phyloP scores from a whole-genome alignment of 495 filamentous ascomycete genomes.

The Cercophora scortea region DNA sequence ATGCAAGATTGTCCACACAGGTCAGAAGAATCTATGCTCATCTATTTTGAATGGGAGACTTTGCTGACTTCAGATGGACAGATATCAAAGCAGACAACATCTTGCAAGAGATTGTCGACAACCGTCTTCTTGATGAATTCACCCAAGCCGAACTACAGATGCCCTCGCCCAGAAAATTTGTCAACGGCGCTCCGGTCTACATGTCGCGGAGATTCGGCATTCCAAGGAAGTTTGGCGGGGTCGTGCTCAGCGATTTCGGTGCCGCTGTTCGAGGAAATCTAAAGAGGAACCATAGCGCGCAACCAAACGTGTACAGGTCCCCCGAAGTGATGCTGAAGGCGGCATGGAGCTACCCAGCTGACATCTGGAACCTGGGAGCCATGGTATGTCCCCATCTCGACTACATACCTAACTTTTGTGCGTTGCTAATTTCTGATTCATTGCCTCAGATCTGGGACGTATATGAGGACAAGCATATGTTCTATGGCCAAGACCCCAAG shows the following conservation, averaged over 20 bases:
- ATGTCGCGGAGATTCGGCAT: background rate
- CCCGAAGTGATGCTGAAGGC: conserved; percentile 42
- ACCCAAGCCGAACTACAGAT: conserved; percentile 16
- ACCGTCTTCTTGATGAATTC: conserved; percentile 8
- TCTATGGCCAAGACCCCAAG: conserved; percentile 36
- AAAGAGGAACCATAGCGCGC: conserved; percentile 11
- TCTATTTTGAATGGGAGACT: too few relatives aligned
- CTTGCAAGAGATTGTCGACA: conserved; percentile 16
- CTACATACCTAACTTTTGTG: background rate
- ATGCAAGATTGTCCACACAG: conserved; percentile 36
- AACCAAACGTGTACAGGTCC: conserved; percentile 34
- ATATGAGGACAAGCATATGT: conserved; percentile 38
- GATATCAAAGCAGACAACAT: conserved; percentile 31
- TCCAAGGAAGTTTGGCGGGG: background rate
- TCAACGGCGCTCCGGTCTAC: background rate
- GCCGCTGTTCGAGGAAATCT: conserved; percentile 28
- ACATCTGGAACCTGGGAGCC: conserved; percentile 46
- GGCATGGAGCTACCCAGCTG: conserved; percentile 36
- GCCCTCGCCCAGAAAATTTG: conserved; percentile 10
- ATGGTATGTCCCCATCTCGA: conserved; percentile 29
- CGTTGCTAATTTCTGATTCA: background rate
- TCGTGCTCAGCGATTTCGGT: conserved; percentile 32
- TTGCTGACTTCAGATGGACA: background rate
- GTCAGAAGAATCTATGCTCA: too few relatives aligned
- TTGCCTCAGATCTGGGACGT: conserved; percentile 40